A percentile compares a stretch with the other conserved stretches of the same genome.
Conservation (phyloP, 139 green algal species). For the Deuterostichococcus epilithicus region DNA sequence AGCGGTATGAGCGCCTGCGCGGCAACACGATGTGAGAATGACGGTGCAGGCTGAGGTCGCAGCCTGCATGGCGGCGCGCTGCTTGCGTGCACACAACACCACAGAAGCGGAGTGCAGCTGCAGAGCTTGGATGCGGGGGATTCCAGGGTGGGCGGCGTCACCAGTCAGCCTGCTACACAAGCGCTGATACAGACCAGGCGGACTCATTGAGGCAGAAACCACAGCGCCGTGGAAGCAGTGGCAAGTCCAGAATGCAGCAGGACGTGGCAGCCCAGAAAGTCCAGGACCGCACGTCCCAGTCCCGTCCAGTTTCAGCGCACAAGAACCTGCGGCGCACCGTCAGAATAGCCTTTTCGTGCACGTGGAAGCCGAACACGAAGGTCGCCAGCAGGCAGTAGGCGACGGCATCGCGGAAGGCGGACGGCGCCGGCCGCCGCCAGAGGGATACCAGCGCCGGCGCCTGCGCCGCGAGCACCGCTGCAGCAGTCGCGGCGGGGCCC, state of each 20-base stretch:
- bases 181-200: too few relatives aligned
- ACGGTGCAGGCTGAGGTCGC: too few relatives aligned
- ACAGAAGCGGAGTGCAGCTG: too few relatives aligned
- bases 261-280: too few relatives aligned
- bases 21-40: too few relatives aligned
- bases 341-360: conserved; percentile 95
- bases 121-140: too few relatives aligned
- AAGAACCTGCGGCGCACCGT: conserved; percentile 38
- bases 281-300: too few relatives aligned
- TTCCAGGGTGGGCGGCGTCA: too few relatives aligned
- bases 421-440: conserved; percentile 37
- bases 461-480: conserved; percentile 58
- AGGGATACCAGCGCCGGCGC: conserved; percentile 55
- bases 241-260: background rate
- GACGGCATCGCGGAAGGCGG: conserved; percentile 26
- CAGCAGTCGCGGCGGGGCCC: conserved; percentile 23
- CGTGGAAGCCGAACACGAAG: conserved; percentile 91
- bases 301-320: too few relatives aligned
- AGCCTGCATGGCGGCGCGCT: too few relatives aligned
- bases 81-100: too few relatives aligned
- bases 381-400: conserved; percentile 47
- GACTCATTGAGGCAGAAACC: background rate
- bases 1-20: conserved; percentile 29
- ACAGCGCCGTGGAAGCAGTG: conserved; percentile 4
- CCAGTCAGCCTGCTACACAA: too few relatives aligned